A percentile compares a stretch with the other conserved stretches of the same genome.
Evolutionary conservation across 2,329 filamentous ascomycete genomes (phyloP).

Genomic region (Harringtonia lauricola): DNA sequence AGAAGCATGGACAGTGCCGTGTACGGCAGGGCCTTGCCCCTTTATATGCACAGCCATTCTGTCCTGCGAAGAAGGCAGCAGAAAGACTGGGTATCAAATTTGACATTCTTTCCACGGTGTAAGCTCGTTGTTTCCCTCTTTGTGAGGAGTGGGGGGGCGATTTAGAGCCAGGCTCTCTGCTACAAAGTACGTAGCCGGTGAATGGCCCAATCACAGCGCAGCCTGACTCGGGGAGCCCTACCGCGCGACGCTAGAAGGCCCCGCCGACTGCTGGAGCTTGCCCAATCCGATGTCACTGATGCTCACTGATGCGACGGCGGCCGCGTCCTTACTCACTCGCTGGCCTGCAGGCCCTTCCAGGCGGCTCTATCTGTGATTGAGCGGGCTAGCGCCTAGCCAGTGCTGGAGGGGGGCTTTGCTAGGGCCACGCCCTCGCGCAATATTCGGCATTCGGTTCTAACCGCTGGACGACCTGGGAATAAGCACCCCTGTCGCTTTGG

Average conservation of each 20-base stretch:
- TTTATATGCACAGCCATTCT: neutral
- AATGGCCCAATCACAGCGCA: too few relatives aligned
- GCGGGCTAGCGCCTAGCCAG: too few relatives aligned
- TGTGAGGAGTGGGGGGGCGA: too few relatives aligned
- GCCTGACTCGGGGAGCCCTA: too few relatives aligned
- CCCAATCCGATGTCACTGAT: neutral
- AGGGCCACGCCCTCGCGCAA: neutral
- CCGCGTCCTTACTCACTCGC: neutral
- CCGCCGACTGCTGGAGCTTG: too few relatives aligned
- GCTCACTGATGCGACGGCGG: too few relatives aligned
- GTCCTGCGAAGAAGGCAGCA: neutral
- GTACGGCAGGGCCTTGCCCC: neutral
- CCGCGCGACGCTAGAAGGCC: too few relatives aligned
- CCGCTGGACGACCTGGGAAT: neutral
- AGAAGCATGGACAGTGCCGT: neutral
- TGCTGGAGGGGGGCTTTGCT: neutral
- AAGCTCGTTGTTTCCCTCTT: too few relatives aligned
- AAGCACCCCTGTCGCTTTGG: neutral
- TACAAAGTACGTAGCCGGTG: too few relatives aligned
- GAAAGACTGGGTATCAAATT: neutral
- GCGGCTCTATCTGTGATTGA: neutral
- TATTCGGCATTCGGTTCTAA: neutral
- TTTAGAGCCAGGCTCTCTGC: too few relatives aligned
- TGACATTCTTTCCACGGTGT: too few relatives aligned
- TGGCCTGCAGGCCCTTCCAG: neutral